Evolutionary conservation across 164 flowering plant species (phyloP), one percentile per base, ranked within the genome.

Genomic region (Taxillus chinensis): DNA sequence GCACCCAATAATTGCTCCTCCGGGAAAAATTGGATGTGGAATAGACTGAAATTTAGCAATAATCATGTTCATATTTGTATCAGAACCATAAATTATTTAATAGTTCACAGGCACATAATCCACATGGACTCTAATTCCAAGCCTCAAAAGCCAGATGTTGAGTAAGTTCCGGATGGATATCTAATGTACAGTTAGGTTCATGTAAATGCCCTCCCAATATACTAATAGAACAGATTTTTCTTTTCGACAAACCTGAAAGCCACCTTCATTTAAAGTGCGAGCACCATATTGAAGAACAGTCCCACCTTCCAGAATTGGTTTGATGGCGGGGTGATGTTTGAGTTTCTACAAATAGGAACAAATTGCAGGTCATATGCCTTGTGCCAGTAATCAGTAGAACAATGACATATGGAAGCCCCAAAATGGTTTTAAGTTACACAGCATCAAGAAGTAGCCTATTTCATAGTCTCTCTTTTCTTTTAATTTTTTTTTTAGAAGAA

Each of bases 1-100:
- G 73, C 99, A 95, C 73, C 99, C 99, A 59, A 91, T 82, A 62
- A 95, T 82, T 67, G 97, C 99, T 70, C 99, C 97, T 68, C 99
- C 96, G 0, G 97, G 97, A 68, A 95, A 95, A 74, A 91, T 86
- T 76, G 97, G 96, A 78, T 89, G 81, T 64, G 99, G 96, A 76
- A 95, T 80, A 59, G 99, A 95, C 97, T 90, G 97, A 77, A 88
- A 86, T 74, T 74, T 74, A 79, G 81, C 79, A 70, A 76, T 70
- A 72, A 75, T 72, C 78, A 80, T 59, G 77, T 76, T 75, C 82
- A 41, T 57, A 71, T 67, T 68, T 66, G 69, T 16, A 60, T 69
- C 52, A 68, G 14, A 27, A 62, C 17, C 7, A 16, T 37, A 45
- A 54, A 7, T 3, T 13, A 8, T 55, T 16, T 46, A 8, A 45